Conservation (phyloP, 2,329 filamentous ascomycete genomes). For the Cladosporium sp. region DNA sequence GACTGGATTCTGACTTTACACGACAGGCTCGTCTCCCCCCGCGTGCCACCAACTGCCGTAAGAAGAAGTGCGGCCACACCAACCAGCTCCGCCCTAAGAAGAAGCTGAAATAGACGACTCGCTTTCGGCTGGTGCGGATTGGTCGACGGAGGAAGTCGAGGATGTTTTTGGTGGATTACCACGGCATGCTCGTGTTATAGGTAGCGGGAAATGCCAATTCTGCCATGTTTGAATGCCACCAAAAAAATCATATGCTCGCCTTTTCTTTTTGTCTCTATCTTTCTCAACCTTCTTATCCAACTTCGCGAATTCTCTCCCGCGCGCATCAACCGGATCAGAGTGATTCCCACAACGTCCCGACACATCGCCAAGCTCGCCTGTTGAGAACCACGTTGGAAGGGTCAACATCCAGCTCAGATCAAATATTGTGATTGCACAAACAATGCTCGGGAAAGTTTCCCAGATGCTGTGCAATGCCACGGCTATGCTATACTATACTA, state of each 20-base stretch:
- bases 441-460: no score
- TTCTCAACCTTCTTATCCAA: no score
- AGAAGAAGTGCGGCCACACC: conserved; percentile 99
- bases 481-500: no score
- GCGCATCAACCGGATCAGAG: no score
- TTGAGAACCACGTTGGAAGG: no score
- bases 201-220: conserved; percentile 14
- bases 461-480: no score
- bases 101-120: conserved; percentile 88
- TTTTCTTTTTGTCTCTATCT: background rate
- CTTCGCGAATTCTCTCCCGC: no score
- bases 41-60: conserved; percentile 99
- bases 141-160: conserved; percentile 6
- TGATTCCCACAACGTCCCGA: no score
- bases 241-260: conserved; percentile 3
- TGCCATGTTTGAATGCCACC: conserved; percentile 14
- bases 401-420: no score
- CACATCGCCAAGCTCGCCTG: no score
- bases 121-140: conserved; percentile 29
- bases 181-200: conserved; percentile 9
- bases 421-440: no score
- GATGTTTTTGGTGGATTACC: conserved; percentile 13
- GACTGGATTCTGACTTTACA: conserved; percentile 7
- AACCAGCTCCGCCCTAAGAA: conserved; percentile 99
- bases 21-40: conserved; percentile 76